Base-by-base conservation (phyloP, 495 filamentous ascomycete species). In the Darksidea phi region DNA sequence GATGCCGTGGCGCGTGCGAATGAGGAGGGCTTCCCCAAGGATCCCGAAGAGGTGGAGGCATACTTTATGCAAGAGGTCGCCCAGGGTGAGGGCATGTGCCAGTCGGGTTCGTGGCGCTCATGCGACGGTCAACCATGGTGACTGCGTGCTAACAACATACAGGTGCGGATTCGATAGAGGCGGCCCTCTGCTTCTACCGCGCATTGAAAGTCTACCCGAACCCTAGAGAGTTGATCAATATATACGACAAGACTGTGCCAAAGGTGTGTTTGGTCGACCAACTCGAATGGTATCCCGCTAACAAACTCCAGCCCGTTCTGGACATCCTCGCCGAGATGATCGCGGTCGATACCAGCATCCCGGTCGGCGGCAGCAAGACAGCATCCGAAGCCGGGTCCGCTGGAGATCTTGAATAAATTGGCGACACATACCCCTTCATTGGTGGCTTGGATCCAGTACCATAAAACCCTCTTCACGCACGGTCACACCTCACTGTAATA, bases 271-370 rank as follows among this genome's bases (percentile, higher is more conserved):
- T 17, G 1, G 7, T 42, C 2, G 15, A 4, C 11, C 36, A 4
- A 46, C 45, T 17, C 11, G 25, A 13, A 23, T 23, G 3, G 15
- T 18, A 5, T 48, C 20, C n/a, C 28, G 41, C 57, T 75, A 64
- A 75, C 50, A 15, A 41, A 37, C 23, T 38, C 48, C 65, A 91
- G 85, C 91, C 91, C 54, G 87, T 97, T 37, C 82, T 98, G 48
- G 94, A 97, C 72, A 83, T 97, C 54, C 85, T 98, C 45, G 95
- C 94, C 41, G 91, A 96, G 76, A 97, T 98, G 91, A 93, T 97
- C 71, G 95, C 94, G 36, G 82, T 88, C 69, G 94, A 98, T 75
- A 78, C 83, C 32, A 80, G 75, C 67, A 80, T 95, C 62, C 82
- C 86, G 62, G 78, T 92, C 50, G 80, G 82, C 46, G 68, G 73